Percentiles rank a stretch among this genome's conserved stretches.
Evolutionary conservation across 306 rosid species (phyloP).

Genomic region (Cercis canadensis): DNA sequence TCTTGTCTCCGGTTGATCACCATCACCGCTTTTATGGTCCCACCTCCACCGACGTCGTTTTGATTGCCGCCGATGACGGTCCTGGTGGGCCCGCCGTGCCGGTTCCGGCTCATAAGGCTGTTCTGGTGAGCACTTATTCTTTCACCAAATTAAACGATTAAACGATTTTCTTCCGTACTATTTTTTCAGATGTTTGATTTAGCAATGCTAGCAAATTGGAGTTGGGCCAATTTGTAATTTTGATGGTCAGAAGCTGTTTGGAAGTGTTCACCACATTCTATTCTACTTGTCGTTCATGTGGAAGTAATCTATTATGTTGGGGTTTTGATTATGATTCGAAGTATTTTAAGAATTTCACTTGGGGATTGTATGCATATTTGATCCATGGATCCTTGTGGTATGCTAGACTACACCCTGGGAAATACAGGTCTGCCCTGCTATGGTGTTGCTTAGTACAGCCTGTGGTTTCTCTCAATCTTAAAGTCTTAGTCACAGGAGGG

Average conservation of each 20-base stretch:
- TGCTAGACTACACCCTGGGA: neutral
- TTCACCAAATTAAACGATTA: neutral
- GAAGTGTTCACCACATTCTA: neutral
- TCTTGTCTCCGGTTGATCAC: conserved; percentile 41
- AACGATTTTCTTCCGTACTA: neutral
- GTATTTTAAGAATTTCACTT: neutral
- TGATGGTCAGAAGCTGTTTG: neutral
- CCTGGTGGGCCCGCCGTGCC: conserved; percentile 36
- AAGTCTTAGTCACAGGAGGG: neutral
- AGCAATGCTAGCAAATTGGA: neutral
- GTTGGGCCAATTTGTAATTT: neutral
- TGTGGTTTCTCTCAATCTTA: no score
- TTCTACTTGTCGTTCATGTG: neutral
- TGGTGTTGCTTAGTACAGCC: neutral
- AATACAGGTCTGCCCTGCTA: neutral
- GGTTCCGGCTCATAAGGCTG: conserved; percentile 78
- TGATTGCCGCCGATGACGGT: conserved; percentile 53
- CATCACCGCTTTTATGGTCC: conserved; percentile 35
- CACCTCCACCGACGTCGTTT: conserved; percentile 57
- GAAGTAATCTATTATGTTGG: no score
- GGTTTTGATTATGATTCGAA: neutral
- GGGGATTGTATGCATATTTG: no score
- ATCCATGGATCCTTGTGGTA: neutral
- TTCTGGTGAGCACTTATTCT: conserved; percentile 60
- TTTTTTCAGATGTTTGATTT: neutral